These are phyloP conservation scores for Diplodia sapinea DNA, from an alignment of 2,329 filamentous ascomycete genomes.

Conservation along the genomic window DNA sequence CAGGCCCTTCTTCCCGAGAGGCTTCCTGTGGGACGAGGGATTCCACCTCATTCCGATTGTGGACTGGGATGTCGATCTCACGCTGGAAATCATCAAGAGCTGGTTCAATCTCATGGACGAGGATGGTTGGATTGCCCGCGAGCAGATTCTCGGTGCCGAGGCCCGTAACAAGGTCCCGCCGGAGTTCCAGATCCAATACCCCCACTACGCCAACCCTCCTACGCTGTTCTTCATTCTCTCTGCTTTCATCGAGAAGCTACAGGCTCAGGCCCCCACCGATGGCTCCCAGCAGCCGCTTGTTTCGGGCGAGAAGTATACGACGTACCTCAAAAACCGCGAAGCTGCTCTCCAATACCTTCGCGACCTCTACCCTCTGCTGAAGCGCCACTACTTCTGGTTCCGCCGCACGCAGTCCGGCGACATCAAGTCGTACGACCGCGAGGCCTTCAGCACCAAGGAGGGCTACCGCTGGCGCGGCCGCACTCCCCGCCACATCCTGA, in stretches of 20 bases:
- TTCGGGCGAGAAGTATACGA: slow-evolving; percentile 62
- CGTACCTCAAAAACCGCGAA: slow-evolving; percentile 70
- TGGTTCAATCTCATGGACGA: slow-evolving; percentile 98
- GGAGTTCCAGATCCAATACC: slow-evolving; percentile 95
- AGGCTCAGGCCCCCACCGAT: slow-evolving; percentile 47
- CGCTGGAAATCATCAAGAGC: slow-evolving; percentile 84
- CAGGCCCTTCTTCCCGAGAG: slow-evolving; percentile 91
- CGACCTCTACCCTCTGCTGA: slow-evolving; percentile 82
- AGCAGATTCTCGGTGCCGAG: slow-evolving; percentile 91
- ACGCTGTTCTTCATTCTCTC: slow-evolving; percentile 92
- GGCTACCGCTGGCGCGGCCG: slow-evolving; percentile 95
- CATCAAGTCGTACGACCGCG: slow-evolving; percentile 86
- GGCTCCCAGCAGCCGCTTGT: slow-evolving; percentile 46
- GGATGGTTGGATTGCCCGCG: slow-evolving; percentile 95
- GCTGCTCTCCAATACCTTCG: slow-evolving; percentile 73
- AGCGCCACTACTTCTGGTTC: slow-evolving; percentile 94
- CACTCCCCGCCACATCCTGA: slow-evolving; percentile 83
- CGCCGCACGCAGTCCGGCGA: slow-evolving; percentile 88
- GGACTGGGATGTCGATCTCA: slow-evolving; percentile 92
- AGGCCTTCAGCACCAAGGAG: slow-evolving; percentile 87
- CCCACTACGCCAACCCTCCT: slow-evolving; percentile 95
- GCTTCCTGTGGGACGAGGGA: slow-evolving; percentile 97
- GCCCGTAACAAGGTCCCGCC: slow-evolving; percentile 91
- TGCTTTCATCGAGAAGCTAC: slow-evolving; percentile 79
- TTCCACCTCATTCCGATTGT: slow-evolving; percentile 91